Base-by-base conservation (phyloP, 441 rosid genomes). In the Pelargonium myrrhifolium region DNA sequence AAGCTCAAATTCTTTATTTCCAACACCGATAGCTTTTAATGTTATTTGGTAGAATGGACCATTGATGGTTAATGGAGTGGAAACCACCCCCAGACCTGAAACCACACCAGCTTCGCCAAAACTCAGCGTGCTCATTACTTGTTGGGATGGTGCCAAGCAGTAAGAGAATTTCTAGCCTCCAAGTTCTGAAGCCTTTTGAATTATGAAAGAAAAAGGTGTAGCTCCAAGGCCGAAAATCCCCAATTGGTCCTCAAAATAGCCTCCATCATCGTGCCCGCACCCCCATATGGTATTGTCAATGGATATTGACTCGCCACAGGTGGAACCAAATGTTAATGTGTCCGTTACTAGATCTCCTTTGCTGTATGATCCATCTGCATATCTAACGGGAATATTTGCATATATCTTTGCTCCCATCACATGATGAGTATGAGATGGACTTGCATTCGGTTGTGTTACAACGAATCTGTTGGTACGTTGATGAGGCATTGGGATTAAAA, bases 161-260 rank as follows among this genome's bases (percentile, higher is more conserved):
- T 86, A 77, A 0, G 88, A 77, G 68, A 84, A 84, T 64, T 75
- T 78, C 11, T 43, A 3, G 2, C 82, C 86, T 0, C 63, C 69
- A 4, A 72, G 75, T 37, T 37, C 40, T 6, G 40, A 37, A 10
- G 9, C 40, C 40, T 37, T 37, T 37, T 37, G 40, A 6, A 37
- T 37, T 17, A 77, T n/a, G 11, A 80, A 74, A 0, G 79, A 77
- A 2, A n/a, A 21, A 0, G 12, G 9, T 0, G 79, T 75, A 3
- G 67, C 71, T 22, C 77, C 77, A 1, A 77, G 79, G 11, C 81
- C 79, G 7, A 80, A 9, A 12, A 80, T 74, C 1, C 80, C 83
- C 0, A 62, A 35, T 0, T 45, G 20, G 0, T 53, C 4, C 7
- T 53, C 1, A 31, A 74, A 76, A 10, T 0, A 66, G 2, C 82